Evolutionary conservation across 768 basidiomycete genomes (phyloP).

Genomic region (Pholiota conissans): DNA sequence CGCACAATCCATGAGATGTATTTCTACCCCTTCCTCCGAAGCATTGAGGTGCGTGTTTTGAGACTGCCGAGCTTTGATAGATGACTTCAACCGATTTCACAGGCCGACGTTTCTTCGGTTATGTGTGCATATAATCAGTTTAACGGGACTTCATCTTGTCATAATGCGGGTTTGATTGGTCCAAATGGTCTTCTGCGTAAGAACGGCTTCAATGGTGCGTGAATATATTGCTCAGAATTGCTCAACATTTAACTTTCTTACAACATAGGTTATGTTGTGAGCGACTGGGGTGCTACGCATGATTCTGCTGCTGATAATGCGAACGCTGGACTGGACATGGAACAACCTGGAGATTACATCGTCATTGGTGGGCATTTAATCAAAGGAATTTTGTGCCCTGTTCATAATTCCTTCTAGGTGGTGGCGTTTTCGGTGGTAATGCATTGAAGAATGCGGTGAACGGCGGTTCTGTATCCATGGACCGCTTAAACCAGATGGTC

Average conservation of each 20-base stretch:
- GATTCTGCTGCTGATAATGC: constrained; percentile 46
- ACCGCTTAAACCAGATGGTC: constrained; percentile 46
- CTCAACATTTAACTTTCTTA: neutral
- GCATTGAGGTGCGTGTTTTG: constrained; percentile 38
- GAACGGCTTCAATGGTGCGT: constrained; percentile 43
- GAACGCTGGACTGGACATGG: constrained; percentile 50
- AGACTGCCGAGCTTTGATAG: neutral
- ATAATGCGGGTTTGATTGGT: constrained; percentile 51
- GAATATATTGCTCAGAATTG: neutral
- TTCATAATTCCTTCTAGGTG: constrained; percentile 25
- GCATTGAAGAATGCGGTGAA: constrained; percentile 35
- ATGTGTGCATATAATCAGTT: constrained; percentile 58
- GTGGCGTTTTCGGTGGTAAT: constrained; percentile 32
- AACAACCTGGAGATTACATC: constrained; percentile 50
- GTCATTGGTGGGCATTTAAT: constrained; percentile 33
- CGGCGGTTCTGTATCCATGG: constrained; percentile 30
- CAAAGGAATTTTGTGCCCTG: neutral
- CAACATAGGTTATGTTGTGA: constrained; percentile 43
- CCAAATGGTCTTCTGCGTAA: constrained; percentile 36
- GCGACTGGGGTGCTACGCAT: constrained; percentile 54
- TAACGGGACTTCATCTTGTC: constrained; percentile 65
- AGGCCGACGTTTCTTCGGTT: constrained; percentile 50
- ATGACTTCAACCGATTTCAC: neutral
- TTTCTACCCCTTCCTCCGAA: constrained; percentile 49
- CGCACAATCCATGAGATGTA: constrained; percentile 56